Percentiles rank a stretch among this genome's conserved stretches.
phyloP scores from a whole-genome alignment of 495 filamentous ascomycete genomes.

The Daldinia decipiens region DNA sequence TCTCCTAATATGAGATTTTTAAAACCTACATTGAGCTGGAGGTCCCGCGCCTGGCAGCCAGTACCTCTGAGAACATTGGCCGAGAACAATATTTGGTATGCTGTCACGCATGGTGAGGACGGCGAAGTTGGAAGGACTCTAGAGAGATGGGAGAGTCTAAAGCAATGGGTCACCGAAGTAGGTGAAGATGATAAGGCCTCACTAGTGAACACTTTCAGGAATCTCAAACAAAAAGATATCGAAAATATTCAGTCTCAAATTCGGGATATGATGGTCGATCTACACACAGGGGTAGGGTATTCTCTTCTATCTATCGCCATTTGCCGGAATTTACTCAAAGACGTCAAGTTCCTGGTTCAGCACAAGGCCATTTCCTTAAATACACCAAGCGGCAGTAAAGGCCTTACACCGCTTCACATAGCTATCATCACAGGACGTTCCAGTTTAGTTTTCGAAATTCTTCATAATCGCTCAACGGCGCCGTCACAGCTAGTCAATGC shows the following conservation, averaged over 20 bases:
- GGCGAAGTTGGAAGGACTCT: neutral
- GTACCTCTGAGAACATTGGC: neutral
- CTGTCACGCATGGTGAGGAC: neutral
- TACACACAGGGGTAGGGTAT: neutral
- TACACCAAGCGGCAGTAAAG: neutral
- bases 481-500: slow-evolving; percentile 1
- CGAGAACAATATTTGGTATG: neutral
- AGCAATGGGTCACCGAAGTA: neutral
- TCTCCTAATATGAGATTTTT: neutral
- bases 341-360: neutral
- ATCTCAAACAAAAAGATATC: neutral
- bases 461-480: neutral
- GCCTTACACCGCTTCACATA: neutral
- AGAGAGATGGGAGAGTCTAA: neutral
- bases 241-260: neutral
- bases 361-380: neutral
- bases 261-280: neutral
- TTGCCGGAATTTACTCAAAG: neutral
- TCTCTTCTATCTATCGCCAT: neutral
- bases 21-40: neutral
- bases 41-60: neutral
- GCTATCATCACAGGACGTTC: neutral
- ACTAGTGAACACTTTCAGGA: neutral
- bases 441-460: neutral
- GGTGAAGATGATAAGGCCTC: neutral